phyloP scores from a whole-genome alignment of 2,329 filamentous ascomycete genomes.

The Alternaria incomplexa region DNA sequence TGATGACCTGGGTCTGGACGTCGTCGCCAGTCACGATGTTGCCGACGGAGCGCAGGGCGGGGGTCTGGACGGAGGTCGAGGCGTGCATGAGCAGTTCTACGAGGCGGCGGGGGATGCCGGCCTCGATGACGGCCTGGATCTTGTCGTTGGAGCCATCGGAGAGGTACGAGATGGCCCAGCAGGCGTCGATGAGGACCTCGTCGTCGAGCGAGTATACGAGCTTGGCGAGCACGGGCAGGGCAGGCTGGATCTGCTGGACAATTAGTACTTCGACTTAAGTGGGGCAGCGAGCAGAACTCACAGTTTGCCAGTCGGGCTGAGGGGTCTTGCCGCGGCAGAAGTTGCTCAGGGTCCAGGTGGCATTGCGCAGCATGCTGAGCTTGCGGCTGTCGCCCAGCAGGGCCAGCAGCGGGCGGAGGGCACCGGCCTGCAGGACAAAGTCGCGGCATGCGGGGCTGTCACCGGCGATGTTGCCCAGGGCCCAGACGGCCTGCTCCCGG shows the following conservation, averaged over 20 bases:
- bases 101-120: constrained; percentile 92
- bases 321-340: constrained; percentile 99
- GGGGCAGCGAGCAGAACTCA: constrained; percentile 57
- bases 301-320: constrained; percentile 95
- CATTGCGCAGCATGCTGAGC: constrained; percentile 98
- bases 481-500: constrained; percentile 97
- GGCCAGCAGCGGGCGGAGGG: constrained; percentile 85
- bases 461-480: constrained; percentile 96
- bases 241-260: constrained; percentile 78
- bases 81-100: constrained; percentile 98
- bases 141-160: constrained; percentile 99
- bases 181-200: constrained; percentile 97
- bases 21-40: constrained; percentile 99
- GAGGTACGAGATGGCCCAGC: constrained; percentile 99
- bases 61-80: constrained; percentile 97
- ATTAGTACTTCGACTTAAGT: constrained; percentile 3
- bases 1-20: constrained; percentile 98
- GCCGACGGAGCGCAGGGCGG: constrained; percentile 92
- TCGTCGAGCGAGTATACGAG: constrained; percentile 98
- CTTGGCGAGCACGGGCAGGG: constrained; percentile 93
- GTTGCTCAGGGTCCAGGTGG: constrained; percentile 99
- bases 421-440: constrained; percentile 90
- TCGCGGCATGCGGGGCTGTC: constrained; percentile 97
- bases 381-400: constrained; percentile 97
- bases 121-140: constrained; percentile 98